phyloP scores from a whole-genome alignment of 2,329 filamentous ascomycete species.

The Fusarium devonianum region DNA sequence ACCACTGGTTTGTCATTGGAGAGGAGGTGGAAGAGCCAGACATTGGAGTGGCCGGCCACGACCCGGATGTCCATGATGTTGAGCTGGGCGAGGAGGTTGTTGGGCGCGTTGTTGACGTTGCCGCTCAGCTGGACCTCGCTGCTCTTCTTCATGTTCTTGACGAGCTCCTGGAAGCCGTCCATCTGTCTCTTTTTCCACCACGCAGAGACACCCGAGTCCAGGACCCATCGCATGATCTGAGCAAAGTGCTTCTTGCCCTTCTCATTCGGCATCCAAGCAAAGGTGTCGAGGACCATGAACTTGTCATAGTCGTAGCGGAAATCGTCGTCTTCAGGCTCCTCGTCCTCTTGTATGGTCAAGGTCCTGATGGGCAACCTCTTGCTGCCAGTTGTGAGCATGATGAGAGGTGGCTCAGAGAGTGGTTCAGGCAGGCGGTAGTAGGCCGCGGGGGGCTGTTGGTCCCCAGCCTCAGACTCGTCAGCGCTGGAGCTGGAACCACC shows the following conservation, averaged over 20 bases:
- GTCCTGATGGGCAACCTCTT: not conserved
- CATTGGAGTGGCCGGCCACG: not conserved
- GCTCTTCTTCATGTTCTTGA: not conserved
- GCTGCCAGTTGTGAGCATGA: not conserved
- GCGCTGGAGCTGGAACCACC: too few relatives aligned
- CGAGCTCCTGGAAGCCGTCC: not conserved
- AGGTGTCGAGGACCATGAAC: not conserved
- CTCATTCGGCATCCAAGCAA: not conserved
- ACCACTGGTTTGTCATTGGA: not conserved
- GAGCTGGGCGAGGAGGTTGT: not conserved
- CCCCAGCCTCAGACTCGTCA: too few relatives aligned
- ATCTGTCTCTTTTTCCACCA: not conserved
- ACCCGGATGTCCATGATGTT: not conserved
- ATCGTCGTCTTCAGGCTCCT: not conserved
- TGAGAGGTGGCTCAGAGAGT: too few relatives aligned
- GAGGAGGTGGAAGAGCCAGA: not conserved
- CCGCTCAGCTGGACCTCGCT: not conserved
- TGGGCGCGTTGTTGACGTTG: not conserved
- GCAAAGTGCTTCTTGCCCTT: not conserved
- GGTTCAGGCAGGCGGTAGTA: too few relatives aligned
- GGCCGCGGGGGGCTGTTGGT: too few relatives aligned
- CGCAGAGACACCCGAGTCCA: not conserved
- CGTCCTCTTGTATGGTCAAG: not conserved
- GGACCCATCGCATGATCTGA: not conserved
- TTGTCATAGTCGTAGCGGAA: not conserved